Evolutionary conservation across 805 yeast genomes (phyloP).

Genomic region (Pichia insulana): DNA sequence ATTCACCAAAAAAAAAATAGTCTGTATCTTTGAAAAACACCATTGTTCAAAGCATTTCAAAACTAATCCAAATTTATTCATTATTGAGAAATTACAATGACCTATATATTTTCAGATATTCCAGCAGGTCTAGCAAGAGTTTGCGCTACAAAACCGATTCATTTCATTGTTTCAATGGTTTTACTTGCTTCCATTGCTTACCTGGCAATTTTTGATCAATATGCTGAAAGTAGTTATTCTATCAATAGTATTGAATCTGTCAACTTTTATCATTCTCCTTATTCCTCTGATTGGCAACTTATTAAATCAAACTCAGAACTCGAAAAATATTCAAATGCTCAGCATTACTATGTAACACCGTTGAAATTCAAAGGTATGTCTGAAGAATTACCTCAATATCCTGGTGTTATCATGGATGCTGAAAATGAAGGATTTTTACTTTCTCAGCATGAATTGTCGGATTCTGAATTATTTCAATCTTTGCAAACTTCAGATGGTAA

Average conservation of each 20-base stretch:
- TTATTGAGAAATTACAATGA: no score
- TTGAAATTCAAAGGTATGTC: slow-evolving; percentile 39
- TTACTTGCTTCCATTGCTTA: slow-evolving; percentile 75
- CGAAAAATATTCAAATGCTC: slow-evolving; percentile 32
- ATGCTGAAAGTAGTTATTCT: slow-evolving; percentile 26
- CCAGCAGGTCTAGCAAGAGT: slow-evolving; percentile 30
- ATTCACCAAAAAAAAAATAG: no score
- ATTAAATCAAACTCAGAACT: slow-evolving; percentile 32
- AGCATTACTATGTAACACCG: slow-evolving; percentile 44
- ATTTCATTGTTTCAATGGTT: slow-evolving; percentile 63
- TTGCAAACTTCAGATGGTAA: slow-evolving; percentile 35
- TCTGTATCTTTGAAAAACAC: no score
- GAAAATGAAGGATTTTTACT: slow-evolving; percentile 35
- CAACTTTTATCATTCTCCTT: slow-evolving; percentile 23
- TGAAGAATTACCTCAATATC: slow-evolving; percentile 31
- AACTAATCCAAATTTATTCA: no score
- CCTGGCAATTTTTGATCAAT: slow-evolving; percentile 63
- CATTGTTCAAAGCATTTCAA: no score
- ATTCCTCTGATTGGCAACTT: slow-evolving; percentile 39
- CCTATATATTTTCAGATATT: slow-evolving; percentile 17
- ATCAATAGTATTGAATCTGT: slow-evolving; percentile 9
- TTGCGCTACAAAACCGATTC: slow-evolving; percentile 81
- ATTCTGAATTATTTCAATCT: slow-evolving; percentile 15
- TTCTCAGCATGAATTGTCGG: slow-evolving; percentile 22
- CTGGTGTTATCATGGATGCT: slow-evolving; percentile 31